phyloP scores from a whole-genome alignment of 495 filamentous ascomycete genomes.

The Hypoxylon cercidicola region DNA sequence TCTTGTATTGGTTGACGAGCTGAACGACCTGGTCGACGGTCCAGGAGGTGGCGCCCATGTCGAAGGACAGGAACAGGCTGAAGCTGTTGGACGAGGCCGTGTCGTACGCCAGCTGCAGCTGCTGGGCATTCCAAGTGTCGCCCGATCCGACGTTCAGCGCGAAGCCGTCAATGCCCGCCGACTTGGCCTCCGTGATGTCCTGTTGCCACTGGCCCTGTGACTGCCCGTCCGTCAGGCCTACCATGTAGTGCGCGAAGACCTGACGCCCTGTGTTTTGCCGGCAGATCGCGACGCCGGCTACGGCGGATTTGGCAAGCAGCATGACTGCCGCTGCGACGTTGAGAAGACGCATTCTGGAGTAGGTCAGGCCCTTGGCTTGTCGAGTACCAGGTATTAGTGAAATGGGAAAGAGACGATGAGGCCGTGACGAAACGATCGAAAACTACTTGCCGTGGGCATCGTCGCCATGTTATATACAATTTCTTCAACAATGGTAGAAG shows the following conservation, averaged over 20 bases:
- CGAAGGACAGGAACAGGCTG: slow-evolving; percentile 76
- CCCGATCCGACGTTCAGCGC: slow-evolving; percentile 71
- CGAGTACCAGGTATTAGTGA: not conserved
- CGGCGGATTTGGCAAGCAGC: slow-evolving; percentile 33
- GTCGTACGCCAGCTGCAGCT: slow-evolving; percentile 63
- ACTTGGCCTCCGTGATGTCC: slow-evolving; percentile 69
- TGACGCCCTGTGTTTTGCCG: slow-evolving; percentile 33
- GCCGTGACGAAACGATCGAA: slow-evolving; percentile 18
- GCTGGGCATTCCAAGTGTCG: slow-evolving; percentile 61
- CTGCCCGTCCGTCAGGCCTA: slow-evolving; percentile 58
- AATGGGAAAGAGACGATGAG: slow-evolving; percentile 8
- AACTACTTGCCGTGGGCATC: not conserved
- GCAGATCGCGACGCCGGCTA: slow-evolving; percentile 23
- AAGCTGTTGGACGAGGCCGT: slow-evolving; percentile 67
- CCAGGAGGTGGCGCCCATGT: slow-evolving; percentile 68
- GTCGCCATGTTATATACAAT: not conserved
- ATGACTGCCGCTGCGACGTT: slow-evolving; percentile 24
- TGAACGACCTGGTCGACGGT: slow-evolving; percentile 61
- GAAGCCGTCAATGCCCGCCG: slow-evolving; percentile 76
- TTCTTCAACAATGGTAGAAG: not conserved
- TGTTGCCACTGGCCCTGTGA: slow-evolving; percentile 62
- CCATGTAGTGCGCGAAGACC: slow-evolving; percentile 64
- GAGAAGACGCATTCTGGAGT: slow-evolving; percentile 27
- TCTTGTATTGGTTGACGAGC: slow-evolving; percentile 68
- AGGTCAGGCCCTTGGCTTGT: slow-evolving; percentile 1